Evolutionary conservation across 2,329 filamentous ascomycete genomes (phyloP).

Genomic region (Penicillium sp.): DNA sequence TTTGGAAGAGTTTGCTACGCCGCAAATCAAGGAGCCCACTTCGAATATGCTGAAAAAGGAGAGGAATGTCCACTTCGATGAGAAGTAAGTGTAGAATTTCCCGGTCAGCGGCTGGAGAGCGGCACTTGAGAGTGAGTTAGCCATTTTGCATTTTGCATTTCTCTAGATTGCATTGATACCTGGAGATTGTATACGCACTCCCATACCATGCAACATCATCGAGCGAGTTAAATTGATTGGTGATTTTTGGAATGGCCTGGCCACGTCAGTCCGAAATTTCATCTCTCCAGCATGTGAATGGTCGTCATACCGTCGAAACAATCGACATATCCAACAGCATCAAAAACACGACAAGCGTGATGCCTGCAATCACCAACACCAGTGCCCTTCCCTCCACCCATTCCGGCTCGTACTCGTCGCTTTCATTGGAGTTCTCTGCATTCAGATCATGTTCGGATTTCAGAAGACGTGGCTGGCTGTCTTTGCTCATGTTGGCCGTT

Average conservation of each 20-base stretch:
- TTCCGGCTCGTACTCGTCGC: neutral
- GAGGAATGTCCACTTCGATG: constrained; percentile 27
- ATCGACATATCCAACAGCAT: constrained; percentile 53
- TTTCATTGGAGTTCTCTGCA: neutral
- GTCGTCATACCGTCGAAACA: constrained; percentile 43
- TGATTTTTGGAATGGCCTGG: constrained; percentile 48
- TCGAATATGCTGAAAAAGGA: constrained; percentile 22
- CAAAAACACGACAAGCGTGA: constrained; percentile 46
- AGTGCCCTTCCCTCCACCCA: neutral
- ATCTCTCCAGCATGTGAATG: neutral
- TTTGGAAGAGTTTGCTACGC: constrained; percentile 18
- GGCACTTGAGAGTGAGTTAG: constrained; percentile 32
- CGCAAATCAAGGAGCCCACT: constrained; percentile 23
- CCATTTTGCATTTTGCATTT: constrained; percentile 7
- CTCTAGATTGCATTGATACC: constrained; percentile 15
- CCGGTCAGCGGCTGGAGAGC: constrained; percentile 52
- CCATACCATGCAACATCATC: constrained; percentile 36
- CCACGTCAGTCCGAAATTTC: neutral
- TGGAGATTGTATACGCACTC: constrained; percentile 39
- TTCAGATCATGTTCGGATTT: neutral
- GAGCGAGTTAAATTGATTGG: constrained; percentile 35
- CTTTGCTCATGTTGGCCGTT: neutral
- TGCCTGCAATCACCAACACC: constrained; percentile 24
- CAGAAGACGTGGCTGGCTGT: neutral
- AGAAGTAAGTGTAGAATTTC: constrained; percentile 48